Percentiles rank a stretch among this genome's conserved stretches.
These are phyloP conservation scores for Ceratobasidium sp. DNA, from an alignment of 1,284 basidiomycete species.

Conservation along the genomic window DNA sequence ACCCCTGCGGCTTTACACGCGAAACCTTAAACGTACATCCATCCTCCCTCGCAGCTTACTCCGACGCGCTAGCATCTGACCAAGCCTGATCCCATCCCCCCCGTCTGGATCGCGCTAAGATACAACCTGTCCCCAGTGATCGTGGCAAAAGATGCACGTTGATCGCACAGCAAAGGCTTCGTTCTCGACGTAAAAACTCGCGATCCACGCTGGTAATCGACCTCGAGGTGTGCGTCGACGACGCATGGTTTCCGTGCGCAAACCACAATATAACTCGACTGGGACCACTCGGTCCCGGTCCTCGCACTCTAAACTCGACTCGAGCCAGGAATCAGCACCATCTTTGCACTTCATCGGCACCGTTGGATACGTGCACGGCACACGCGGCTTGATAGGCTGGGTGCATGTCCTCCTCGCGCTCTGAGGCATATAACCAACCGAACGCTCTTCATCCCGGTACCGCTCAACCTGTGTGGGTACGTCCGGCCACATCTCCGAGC, in stretches of 20 bases:
- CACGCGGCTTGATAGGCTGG: too few species aligned
- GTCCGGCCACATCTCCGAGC: neutral
- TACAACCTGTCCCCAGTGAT: too few species aligned
- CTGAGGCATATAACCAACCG: too few species aligned
- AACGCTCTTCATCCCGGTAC: too few species aligned
- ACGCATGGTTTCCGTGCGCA: neutral
- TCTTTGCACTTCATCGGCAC: neutral
- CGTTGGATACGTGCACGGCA: neutral
- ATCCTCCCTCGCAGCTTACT: too few species aligned
- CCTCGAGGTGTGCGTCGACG: neutral
- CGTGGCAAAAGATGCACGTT: too few species aligned
- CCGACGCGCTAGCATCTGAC: neutral
- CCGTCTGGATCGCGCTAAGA: too few species aligned
- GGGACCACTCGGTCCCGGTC: neutral
- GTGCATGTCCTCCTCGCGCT: too few species aligned
- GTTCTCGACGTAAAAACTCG: neutral
- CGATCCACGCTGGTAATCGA: neutral
- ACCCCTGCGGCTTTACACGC: neutral
- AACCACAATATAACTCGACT: constrained; percentile 3
- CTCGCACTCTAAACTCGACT: too few species aligned
- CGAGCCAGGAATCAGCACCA: too few species aligned
- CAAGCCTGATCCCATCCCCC: neutral
- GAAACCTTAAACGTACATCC: neutral
- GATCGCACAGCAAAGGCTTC: neutral
- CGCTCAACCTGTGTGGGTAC: too few species aligned